Conservation (phyloP, 2,329 filamentous ascomycete species). For the Hymenoscyphus repandus region DNA sequence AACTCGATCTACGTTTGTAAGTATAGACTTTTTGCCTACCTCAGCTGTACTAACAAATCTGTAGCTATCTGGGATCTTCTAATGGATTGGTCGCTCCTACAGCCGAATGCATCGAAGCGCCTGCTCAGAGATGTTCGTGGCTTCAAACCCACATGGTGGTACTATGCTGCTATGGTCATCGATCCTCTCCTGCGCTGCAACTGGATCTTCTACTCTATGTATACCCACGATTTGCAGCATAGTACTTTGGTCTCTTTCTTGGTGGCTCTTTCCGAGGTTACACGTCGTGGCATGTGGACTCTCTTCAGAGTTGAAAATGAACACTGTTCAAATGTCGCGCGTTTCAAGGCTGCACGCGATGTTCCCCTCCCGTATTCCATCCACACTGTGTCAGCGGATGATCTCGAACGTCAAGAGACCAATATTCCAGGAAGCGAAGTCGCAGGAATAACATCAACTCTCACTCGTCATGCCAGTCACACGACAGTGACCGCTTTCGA, state of each 20-base stretch:
- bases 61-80: constrained; percentile 83
- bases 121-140: constrained; percentile 74
- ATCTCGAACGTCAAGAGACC: constrained; percentile 4
- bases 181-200: constrained; percentile 86
- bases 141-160: constrained; percentile 73
- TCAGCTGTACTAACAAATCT: neutral
- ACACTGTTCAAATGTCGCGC: constrained; percentile 85
- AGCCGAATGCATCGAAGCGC: constrained; percentile 62
- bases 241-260: constrained; percentile 77
- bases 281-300: constrained; percentile 84
- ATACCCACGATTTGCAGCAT: constrained; percentile 73
- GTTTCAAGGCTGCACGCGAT: constrained; percentile 85
- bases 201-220: constrained; percentile 87
- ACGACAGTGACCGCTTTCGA: constrained; percentile 19
- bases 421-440: constrained; percentile 2
- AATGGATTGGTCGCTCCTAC: constrained; percentile 94
- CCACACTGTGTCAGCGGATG: constrained; percentile 16
- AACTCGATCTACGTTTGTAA: constrained; percentile 78
- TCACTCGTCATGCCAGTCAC: constrained; percentile 19
- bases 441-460: constrained; percentile 14
- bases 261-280: constrained; percentile 71
- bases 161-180: constrained; percentile 78
- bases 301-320: constrained; percentile 96
- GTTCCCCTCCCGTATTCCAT: constrained; percentile 72
- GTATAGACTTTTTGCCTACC: constrained; percentile 26